Evolutionary conservation across 1,139 yeast species (phyloP).

Genomic region (Candida gigantensis): DNA sequence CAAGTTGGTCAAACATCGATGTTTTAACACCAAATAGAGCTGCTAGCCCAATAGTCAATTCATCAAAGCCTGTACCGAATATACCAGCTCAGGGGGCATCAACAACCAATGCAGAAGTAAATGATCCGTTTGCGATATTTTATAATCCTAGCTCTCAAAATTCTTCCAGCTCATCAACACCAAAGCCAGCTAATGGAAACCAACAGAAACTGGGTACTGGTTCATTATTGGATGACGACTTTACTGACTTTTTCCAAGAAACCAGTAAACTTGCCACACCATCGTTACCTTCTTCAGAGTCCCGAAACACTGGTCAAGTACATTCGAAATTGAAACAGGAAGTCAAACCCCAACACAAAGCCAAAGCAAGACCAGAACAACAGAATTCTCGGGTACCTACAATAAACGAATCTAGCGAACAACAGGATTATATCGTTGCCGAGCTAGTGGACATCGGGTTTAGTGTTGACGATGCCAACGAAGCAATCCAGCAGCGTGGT

Average conservation of each 20-base stretch:
- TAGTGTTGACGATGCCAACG: slow-evolving; percentile 56
- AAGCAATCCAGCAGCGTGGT: slow-evolving; percentile 62
- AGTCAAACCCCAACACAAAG: slow-evolving; percentile 1
- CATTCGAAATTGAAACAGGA: background rate
- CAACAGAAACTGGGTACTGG: slow-evolving; percentile 7
- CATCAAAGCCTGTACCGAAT: background rate
- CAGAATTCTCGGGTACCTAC: no score
- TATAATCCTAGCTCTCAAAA: slow-evolving; percentile 3
- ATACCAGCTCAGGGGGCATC: background rate
- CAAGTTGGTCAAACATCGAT: slow-evolving; percentile 26
- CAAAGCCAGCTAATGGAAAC: slow-evolving; percentile 1
- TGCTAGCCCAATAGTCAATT: slow-evolving; percentile 6
- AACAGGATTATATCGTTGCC: slow-evolving; percentile 58
- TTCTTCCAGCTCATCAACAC: background rate
- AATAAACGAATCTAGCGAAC: slow-evolving; percentile 5
- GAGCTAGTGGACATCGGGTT: slow-evolving; percentile 83
- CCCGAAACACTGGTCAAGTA: background rate
- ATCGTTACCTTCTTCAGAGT: slow-evolving; percentile 9
- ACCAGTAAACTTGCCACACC: slow-evolving; percentile 14
- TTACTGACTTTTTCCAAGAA: slow-evolving; percentile 38
- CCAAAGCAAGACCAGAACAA: slow-evolving; percentile 6
- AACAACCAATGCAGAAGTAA: background rate
- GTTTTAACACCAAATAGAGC: slow-evolving; percentile 15
- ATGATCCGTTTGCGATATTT: slow-evolving; percentile 24
- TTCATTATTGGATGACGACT: slow-evolving; percentile 44